These are phyloP conservation scores for Cercophora newfieldiana DNA, from an alignment of 495 filamentous ascomycete species.

Conservation along the genomic window DNA sequence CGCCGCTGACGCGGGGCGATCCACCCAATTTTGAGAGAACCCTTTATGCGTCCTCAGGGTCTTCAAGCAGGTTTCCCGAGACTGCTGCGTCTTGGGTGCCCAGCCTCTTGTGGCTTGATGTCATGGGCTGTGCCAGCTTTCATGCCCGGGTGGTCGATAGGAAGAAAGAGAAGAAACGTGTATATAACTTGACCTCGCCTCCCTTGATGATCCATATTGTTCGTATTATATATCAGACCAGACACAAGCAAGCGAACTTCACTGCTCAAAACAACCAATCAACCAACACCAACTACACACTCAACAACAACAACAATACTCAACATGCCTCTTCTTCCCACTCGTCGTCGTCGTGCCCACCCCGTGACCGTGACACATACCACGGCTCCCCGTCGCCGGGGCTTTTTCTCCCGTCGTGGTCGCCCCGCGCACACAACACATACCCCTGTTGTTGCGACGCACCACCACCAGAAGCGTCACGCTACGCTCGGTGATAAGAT, in stretches of 20 bases:
- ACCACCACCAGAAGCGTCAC: slow-evolving; percentile 61
- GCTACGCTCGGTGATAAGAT: slow-evolving; percentile 66
- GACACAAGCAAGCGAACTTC: not conserved
- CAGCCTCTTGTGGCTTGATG: slow-evolving; percentile 7
- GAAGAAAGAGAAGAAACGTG: not conserved
- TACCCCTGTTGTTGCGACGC: slow-evolving; percentile 31
- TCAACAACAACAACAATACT: slow-evolving; percentile 3
- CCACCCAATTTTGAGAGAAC: not conserved
- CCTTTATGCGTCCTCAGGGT: slow-evolving; percentile 16
- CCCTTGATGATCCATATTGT: not conserved
- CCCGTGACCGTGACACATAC: slow-evolving; percentile 16
- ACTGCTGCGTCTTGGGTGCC: not conserved
- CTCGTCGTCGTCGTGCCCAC: slow-evolving; percentile 11
- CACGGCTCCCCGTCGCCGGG: slow-evolving; percentile 20
- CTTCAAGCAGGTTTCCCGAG: slow-evolving; percentile 9
- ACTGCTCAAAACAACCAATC: not conserved
- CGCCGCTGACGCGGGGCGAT: not conserved
- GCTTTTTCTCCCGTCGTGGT: slow-evolving; percentile 9
- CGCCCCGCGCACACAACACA: slow-evolving; percentile 23
- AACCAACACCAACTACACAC: slow-evolving; percentile 1
- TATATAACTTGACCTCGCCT: slow-evolving; percentile 3
- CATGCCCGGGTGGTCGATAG: not conserved
- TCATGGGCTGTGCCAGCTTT: not conserved
- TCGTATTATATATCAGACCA: not conserved
- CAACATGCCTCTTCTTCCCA: slow-evolving; percentile 13